Evolutionary conservation across 495 filamentous ascomycete genomes (phyloP).

Genomic region (Clohesyomyces aquaticus): DNA sequence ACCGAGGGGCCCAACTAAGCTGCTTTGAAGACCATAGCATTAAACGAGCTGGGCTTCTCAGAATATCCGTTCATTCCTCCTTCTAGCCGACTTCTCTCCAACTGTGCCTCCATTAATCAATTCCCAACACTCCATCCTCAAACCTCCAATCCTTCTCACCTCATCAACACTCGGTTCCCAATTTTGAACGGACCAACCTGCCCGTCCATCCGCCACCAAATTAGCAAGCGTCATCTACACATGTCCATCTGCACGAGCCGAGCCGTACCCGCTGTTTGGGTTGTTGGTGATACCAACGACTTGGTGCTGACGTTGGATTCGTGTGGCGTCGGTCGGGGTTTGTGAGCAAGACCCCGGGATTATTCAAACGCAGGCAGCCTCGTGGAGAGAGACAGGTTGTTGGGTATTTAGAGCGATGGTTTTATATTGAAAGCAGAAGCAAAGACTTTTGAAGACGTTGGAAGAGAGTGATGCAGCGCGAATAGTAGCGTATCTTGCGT

Average conservation of each 20-base stretch:
- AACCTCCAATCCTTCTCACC: background rate
- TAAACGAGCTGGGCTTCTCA: no score
- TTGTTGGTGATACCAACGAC: background rate
- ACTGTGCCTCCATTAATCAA: no score
- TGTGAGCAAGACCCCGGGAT: background rate
- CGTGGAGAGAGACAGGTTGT: background rate
- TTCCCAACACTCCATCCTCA: background rate
- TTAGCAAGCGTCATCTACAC: background rate
- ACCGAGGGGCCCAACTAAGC: no score
- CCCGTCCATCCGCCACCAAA: background rate
- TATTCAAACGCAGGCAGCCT: no score
- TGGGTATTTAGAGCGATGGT: background rate
- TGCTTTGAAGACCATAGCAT: no score
- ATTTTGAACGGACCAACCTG: background rate
- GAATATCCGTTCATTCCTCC: no score
- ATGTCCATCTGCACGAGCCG: background rate
- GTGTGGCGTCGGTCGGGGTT: background rate
- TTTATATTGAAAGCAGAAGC: background rate
- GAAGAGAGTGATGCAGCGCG: no score
- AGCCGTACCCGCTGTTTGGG: background rate
- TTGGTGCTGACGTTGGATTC: background rate
- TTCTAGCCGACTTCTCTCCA: no score
- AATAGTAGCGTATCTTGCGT: no score
- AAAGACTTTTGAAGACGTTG: no score
- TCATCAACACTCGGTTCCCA: background rate